phyloP scores from a whole-genome alignment of 768 basidiomycete species.

The Agaricus sinodeliciosus region DNA sequence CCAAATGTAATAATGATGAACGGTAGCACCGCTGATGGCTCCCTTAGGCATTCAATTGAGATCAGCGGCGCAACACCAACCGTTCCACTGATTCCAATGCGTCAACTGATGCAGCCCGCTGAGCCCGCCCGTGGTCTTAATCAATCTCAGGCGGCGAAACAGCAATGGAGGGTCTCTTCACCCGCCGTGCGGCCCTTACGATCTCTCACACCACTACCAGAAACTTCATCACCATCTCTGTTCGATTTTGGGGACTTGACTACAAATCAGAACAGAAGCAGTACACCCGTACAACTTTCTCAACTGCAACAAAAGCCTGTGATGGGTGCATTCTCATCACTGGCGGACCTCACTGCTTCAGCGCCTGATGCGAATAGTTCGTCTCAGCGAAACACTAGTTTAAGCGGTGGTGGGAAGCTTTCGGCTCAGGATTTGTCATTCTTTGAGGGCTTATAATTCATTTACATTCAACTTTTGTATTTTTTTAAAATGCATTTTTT shows the following conservation, averaged over 20 bases:
- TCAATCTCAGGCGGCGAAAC: conserved; percentile 6
- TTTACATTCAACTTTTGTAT: not conserved
- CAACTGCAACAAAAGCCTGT: conserved; percentile 14
- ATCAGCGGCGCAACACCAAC: conserved; percentile 13
- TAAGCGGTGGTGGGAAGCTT: conserved; percentile 39
- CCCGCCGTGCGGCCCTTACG: not conserved
- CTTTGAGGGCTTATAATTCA: conserved; percentile 55
- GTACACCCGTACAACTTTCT: not conserved
- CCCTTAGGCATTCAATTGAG: not conserved
- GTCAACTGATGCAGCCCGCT: conserved; percentile 1
- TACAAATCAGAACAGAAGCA: not conserved
- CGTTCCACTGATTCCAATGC: conserved; percentile 1
- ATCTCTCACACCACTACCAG: not conserved
- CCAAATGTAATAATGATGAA: not conserved
- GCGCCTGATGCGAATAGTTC: conserved; percentile 10
- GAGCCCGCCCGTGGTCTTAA: conserved; percentile 15
- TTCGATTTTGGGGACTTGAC: conserved; percentile 1
- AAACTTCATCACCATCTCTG: not conserved
- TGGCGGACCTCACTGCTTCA: conserved; percentile 30
- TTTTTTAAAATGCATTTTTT: not conserved
- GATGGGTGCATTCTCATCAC: conserved; percentile 21
- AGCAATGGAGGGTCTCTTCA: conserved; percentile 7
- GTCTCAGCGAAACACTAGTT: conserved; percentile 17
- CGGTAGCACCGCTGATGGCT: not conserved
- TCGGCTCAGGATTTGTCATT: conserved; percentile 84